These are phyloP conservation scores for Neotropicomus parvogracilis DNA, from an alignment of 1,284 basidiomycete species.

Conservation along the genomic window DNA sequence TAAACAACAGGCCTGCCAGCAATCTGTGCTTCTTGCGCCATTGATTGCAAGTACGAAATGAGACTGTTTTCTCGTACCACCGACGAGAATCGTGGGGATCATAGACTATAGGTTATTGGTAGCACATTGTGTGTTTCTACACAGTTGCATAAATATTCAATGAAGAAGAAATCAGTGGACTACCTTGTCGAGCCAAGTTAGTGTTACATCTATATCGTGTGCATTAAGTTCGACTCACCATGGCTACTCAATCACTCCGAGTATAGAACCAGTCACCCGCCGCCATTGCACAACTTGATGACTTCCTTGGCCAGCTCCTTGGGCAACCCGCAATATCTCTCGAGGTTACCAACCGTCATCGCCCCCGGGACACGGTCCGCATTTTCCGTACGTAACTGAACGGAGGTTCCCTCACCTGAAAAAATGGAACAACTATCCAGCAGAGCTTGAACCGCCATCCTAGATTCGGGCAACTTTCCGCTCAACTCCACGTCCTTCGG, in stretches of 20 bases:
- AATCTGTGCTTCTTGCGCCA: no score
- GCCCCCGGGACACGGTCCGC: background rate
- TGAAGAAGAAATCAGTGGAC: background rate
- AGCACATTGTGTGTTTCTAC: background rate
- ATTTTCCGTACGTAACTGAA: background rate
- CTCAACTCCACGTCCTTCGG: background rate
- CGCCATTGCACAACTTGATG: background rate
- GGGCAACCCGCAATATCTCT: background rate
- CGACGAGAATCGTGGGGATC: no score
- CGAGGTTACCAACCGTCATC: background rate
- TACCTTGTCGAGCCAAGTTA: no score
- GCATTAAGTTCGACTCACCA: no score
- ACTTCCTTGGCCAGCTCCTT: background rate
- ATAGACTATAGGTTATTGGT: no score
- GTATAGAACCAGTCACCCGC: background rate
- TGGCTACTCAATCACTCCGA: no score
- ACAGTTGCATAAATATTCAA: background rate
- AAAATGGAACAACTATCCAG: slow-evolving; percentile 6
- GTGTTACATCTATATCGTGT: no score
- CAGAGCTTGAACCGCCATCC: slow-evolving; percentile 1
- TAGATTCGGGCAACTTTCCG: background rate
- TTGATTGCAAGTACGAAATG: no score
- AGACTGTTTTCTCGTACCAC: no score
- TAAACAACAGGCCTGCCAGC: no score
- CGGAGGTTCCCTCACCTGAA: no score